Evolutionary conservation across 768 basidiomycete species (phyloP).

Genomic region (Russula compacta): DNA sequence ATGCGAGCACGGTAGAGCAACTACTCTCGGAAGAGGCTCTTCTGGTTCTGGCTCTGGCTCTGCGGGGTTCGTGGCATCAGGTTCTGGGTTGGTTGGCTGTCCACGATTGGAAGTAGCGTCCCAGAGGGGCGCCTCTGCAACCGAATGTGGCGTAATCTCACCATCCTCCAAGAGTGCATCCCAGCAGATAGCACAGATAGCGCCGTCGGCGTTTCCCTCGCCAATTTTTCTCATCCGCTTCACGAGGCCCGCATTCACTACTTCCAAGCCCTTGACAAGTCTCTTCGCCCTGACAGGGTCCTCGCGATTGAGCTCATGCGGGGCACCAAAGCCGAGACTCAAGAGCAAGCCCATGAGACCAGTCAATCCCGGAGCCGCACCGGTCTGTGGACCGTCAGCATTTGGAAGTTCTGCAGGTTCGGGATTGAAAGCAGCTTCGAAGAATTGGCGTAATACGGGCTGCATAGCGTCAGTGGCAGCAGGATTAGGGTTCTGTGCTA

Average conservation of each 20-base stretch:
- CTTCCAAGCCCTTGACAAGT: slow-evolving; percentile 55
- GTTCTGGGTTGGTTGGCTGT: slow-evolving; percentile 9
- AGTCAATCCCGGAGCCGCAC: slow-evolving; percentile 10
- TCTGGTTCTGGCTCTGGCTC: slow-evolving; percentile 3
- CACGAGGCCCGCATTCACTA: slow-evolving; percentile 57
- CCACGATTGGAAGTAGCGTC: slow-evolving; percentile 4
- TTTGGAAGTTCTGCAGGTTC: neutral
- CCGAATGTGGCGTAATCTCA: neutral
- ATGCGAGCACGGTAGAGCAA: slow-evolving; percentile 71
- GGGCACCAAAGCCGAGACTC: slow-evolving; percentile 7
- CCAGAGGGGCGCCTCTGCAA: neutral
- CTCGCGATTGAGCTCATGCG: slow-evolving; percentile 36
- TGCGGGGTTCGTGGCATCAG: slow-evolving; percentile 10
- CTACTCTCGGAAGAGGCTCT: slow-evolving; percentile 35
- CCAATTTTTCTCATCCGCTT: slow-evolving; percentile 50
- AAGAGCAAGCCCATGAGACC: slow-evolving; percentile 14
- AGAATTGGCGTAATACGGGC: neutral
- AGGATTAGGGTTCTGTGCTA: neutral
- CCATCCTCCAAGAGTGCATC: slow-evolving; percentile 41
- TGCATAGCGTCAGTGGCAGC: neutral
- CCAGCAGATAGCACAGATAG: slow-evolving; percentile 70
- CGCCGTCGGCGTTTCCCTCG: slow-evolving; percentile 30
- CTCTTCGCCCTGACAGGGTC: slow-evolving; percentile 60
- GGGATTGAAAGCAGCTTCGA: slow-evolving; percentile 3
- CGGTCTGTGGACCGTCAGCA: neutral